Base-by-base conservation (phyloP, 805 yeast genomes). In the Teunomyces tritomae region DNA sequence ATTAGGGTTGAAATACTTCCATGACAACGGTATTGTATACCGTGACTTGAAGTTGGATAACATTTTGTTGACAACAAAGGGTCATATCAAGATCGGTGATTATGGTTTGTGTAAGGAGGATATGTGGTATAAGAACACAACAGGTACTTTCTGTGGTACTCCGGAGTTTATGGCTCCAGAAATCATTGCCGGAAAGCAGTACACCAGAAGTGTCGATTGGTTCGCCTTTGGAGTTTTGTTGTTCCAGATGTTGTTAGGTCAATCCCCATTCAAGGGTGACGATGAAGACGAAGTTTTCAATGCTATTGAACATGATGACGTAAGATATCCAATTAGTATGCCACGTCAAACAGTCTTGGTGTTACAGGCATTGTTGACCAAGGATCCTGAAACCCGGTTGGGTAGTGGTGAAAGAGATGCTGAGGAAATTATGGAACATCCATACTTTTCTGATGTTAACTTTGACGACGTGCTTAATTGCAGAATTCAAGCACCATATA, bases 91-190 rank as follows among this genome's bases (percentile, higher is more conserved):
- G 71, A 83, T 94, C 57, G 99, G 95, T 28, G 99, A 94, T 70
- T 94, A 92, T 63, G 99, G 99, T 44, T 77, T 94, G 57, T 94
- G 99, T 77, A 94, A 94, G 67, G 98, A 90, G 58, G 87, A 78
- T 28, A 89, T 89, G 95, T 84, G 89, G 84, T 75, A 73, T 63
- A 90, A 89, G 9, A 82, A 79, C 56, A 89, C 91, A 14, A 94
- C 97, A 0, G 84, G 89, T 4, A 94, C 99, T 0, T 94, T 92
- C 73, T 94, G 99, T 74, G 99, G 99, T 57, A 94, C 99, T 2
- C 99, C 99, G 0, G 99, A 94, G 67, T 88, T 94, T 57, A 94
- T 94, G 96, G 99, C 99, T 1, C 99, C 99, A 0, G 99, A 94
- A 68, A 92, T 94, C 56, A 76, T 94, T 61, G 84, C 89, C 54